A percentile compares a stretch with the other conserved stretches of the same genome.
Conservation (phyloP, 2,329 filamentous ascomycete genomes). For the Hypoxylon sp. region DNA sequence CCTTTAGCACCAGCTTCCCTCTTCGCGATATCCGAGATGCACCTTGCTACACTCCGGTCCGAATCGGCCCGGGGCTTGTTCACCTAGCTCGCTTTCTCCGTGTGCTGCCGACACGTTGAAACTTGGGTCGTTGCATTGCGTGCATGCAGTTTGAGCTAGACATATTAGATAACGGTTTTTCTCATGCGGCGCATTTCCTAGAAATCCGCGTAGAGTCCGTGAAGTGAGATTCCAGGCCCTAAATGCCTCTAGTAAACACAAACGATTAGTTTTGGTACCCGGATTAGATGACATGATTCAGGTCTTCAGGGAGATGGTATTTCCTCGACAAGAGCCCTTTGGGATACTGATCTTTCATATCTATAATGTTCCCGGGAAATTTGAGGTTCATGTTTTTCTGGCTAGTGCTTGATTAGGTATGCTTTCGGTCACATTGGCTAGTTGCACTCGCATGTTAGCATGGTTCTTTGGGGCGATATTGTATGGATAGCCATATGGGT, state of each 20-base stretch:
- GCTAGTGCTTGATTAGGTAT: neutral
- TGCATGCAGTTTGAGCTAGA: slow-evolving; percentile 1
- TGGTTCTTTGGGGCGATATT: neutral
- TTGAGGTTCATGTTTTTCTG: neutral
- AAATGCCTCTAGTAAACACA: neutral
- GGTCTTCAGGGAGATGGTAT: neutral
- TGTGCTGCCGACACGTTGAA: slow-evolving; percentile 5
- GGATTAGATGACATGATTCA: neutral
- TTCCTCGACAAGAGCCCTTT: neutral
- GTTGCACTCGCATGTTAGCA: neutral
- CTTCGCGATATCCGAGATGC: slow-evolving; percentile 27
- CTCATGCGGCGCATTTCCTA: neutral
- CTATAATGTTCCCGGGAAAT: neutral
- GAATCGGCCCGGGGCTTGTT: slow-evolving; percentile 22
- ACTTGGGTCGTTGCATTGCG: slow-evolving; percentile 8
- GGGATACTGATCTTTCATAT: neutral
- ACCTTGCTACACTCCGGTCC: slow-evolving; percentile 22
- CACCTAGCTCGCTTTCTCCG: slow-evolving; percentile 4
- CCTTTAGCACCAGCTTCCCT: slow-evolving; percentile 11
- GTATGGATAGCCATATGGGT: neutral
- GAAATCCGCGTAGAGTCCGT: neutral
- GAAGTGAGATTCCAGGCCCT: neutral
- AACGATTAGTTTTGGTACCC: neutral
- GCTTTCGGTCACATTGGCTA: neutral
- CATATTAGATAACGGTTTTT: neutral